Conservation (phyloP, 345 rosid genomes). For the Lepidium aucheri region DNA sequence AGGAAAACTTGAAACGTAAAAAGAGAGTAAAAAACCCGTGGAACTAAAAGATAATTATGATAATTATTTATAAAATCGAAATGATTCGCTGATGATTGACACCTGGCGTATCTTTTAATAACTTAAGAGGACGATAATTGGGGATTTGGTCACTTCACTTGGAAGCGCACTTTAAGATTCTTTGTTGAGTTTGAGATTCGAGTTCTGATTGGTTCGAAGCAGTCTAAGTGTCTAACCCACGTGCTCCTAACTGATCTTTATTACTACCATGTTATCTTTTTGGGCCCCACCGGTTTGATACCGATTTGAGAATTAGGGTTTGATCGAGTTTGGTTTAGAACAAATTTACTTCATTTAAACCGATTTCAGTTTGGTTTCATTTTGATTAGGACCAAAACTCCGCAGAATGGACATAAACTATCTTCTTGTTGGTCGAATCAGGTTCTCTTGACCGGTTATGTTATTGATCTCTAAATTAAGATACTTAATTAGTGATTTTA, state of each 20-base stretch:
- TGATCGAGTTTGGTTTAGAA: background rate
- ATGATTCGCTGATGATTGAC: slow-evolving; percentile 33
- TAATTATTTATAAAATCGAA: slow-evolving; percentile 15
- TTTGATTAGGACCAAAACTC: too few species aligned
- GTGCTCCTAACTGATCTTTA: background rate
- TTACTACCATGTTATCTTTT: slow-evolving; percentile 18
- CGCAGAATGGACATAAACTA: too few species aligned
- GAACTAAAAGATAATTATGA: slow-evolving; percentile 9
- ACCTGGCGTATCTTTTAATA: slow-evolving; percentile 15
- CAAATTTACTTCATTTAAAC: background rate
- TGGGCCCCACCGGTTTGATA: background rate
- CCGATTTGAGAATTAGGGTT: background rate
- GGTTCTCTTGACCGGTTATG: too few species aligned
- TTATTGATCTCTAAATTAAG: too few species aligned
- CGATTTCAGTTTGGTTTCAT: background rate
- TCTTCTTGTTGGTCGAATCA: too few species aligned
- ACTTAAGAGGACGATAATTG: slow-evolving; percentile 17
- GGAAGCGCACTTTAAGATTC: slow-evolving; percentile 15
- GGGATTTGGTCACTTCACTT: slow-evolving; percentile 26
- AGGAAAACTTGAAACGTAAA: background rate
- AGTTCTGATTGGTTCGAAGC: slow-evolving; percentile 24
- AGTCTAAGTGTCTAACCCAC: slow-evolving; percentile 18
- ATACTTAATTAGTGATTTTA: too few species aligned
- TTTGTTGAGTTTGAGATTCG: slow-evolving; percentile 16
- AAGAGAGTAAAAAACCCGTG: background rate